Base-by-base conservation (phyloP, 2,329 filamentous ascomycete genomes). In the Bipolaris bicolor region DNA sequence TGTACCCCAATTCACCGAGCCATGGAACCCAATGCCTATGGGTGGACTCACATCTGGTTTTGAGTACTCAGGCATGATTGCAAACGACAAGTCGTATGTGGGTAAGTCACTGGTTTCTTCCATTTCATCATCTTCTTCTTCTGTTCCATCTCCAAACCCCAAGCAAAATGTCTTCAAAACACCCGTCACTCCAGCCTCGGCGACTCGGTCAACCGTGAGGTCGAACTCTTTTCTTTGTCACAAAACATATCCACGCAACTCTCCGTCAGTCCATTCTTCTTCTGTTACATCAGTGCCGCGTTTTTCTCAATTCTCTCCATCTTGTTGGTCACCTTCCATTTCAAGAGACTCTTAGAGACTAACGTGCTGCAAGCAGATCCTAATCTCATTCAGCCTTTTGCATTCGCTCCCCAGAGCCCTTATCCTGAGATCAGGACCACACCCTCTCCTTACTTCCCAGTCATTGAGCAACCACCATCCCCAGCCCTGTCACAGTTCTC, bases 401-500 rank as follows among this genome's bases (percentile, higher is more conserved):
- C 76, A 18, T 80, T 76, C 61, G 61, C 65, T 11, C 70, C 76
- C 16, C 75, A 78, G 29, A 76, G 77, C 13, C 78, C 78, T 29
- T 80, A 77, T 52, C 73, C 75, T 22, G 77, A 80, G 13, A 70
- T 79, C 33, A 70, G 71, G 39, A 70, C 74, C 15, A 74, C 75
- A 37, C 75, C 77, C 11, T 77, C 79, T 31, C 76, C 77, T 26
- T 75, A 78, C 59, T 78, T 78, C 62, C 72, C 77, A 51, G 67
- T 75, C 33, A 69, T 78, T n/a, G 74, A 77, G 52, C 78, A 79
- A 54, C 83, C 86, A 41, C 79, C 84, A 41, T 91, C 89, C 1
- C 88, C 89, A 3, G 85, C 85, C n/a, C 81, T 85, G 49, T 86
- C 86, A 11, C 83, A 85, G 15, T 77, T 80, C 62, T 82, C 81